Conservation (phyloP, 1,284 basidiomycete genomes). For the Bjerkandera adusta region DNA sequence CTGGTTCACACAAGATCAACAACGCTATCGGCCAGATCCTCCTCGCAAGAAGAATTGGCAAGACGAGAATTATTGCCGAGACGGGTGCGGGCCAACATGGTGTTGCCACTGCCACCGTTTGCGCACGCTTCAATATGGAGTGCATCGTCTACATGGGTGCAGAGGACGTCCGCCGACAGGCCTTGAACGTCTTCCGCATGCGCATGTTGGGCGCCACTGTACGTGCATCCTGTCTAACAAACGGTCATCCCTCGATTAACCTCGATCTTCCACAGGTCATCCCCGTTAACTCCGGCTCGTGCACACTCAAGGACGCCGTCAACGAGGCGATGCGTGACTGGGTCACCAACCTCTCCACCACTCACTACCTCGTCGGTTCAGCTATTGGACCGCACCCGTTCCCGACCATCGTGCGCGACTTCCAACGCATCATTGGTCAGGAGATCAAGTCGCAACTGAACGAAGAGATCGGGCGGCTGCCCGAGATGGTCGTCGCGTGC, state of each 20-base stretch:
- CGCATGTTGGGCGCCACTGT: conserved; percentile 95
- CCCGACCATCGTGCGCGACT: conserved; percentile 98
- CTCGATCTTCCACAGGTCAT: conserved; percentile 58
- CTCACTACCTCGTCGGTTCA: conserved; percentile 97
- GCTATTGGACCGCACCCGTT: conserved; percentile 98
- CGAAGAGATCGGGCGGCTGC: conserved; percentile 78
- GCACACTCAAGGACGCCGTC: conserved; percentile 97
- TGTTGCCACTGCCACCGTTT: conserved; percentile 97
- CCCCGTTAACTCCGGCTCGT: conserved; percentile 91
- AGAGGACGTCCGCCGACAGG: conserved; percentile 96
- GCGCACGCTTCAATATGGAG: conserved; percentile 94
- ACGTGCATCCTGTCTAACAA: conserved; percentile 10
- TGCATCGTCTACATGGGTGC: conserved; percentile 98
- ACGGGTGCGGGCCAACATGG: conserved; percentile 99
- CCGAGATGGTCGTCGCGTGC: conserved; percentile 94
- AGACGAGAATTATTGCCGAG: conserved; percentile 97
- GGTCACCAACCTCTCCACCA: conserved; percentile 93
- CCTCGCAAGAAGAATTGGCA: conserved; percentile 89
- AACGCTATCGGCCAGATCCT: conserved; percentile 96
- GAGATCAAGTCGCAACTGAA: conserved; percentile 92
- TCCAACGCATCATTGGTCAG: conserved; percentile 93
- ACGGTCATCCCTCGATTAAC: conserved; percentile 1
- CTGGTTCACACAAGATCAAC: conserved; percentile 97
- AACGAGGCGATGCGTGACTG: conserved; percentile 98
- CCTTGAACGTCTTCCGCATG: conserved; percentile 97